A percentile compares a stretch with the other conserved stretches of the same genome.
Conservation (phyloP, 805 yeast genomes). For the Pichia phayaonensis region DNA sequence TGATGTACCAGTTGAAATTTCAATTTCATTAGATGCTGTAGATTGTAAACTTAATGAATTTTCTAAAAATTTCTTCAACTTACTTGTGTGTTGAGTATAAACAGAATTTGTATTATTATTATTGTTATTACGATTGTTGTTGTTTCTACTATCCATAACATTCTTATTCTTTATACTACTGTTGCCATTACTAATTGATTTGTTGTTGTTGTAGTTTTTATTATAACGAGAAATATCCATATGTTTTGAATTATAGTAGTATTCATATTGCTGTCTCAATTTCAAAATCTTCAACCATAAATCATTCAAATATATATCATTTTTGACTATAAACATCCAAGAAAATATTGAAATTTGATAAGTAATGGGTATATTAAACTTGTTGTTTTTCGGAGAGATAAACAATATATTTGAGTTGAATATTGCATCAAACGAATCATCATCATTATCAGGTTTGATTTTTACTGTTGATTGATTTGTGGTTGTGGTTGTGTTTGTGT, state of each 20-base stretch:
- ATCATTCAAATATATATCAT: slow-evolving; percentile 48
- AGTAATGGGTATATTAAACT: slow-evolving; percentile 30
- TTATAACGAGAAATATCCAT: slow-evolving; percentile 26
- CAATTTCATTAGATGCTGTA: slow-evolving; percentile 4
- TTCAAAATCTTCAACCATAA: slow-evolving; percentile 38
- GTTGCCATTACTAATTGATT: not conserved
- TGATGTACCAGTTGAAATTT: not conserved
- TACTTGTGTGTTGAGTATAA: not conserved
- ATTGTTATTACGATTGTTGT: not conserved
- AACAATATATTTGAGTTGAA: slow-evolving; percentile 29
- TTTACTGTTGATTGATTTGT: not conserved
- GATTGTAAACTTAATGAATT: not conserved
- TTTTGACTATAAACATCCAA: slow-evolving; percentile 52
- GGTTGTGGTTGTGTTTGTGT: not conserved
- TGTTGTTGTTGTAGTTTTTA: slow-evolving; percentile 5
- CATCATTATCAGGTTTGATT: not conserved
- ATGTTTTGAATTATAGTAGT: slow-evolving; percentile 26
- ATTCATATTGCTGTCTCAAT: slow-evolving; percentile 31
- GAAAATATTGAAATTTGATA: slow-evolving; percentile 42
- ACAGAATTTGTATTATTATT: not conserved
- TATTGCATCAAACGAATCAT: slow-evolving; percentile 28
- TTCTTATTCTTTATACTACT: not conserved
- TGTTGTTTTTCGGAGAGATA: slow-evolving; percentile 29
- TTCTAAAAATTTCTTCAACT: not conserved
- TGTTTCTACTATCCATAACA: not conserved